Evolutionary conservation across 306 rosid species (phyloP).

Genomic region (Mimosa pudica): DNA sequence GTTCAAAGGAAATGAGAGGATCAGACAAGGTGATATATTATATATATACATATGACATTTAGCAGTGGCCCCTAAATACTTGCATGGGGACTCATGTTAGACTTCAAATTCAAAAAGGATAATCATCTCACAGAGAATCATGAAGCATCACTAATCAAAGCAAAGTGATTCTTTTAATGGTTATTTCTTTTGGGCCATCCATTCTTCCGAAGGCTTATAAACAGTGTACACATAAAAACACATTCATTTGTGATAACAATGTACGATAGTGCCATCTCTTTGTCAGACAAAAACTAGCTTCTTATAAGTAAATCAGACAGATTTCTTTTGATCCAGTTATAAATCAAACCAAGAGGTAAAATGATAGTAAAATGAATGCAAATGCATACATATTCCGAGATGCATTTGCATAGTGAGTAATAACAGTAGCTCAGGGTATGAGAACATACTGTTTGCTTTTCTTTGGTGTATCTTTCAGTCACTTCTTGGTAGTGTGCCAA

Average conservation of each 20-base stretch:
- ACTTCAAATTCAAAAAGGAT: not conserved
- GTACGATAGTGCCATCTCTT: not conserved
- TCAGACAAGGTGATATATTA: not conserved
- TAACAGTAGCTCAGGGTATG: slow-evolving; percentile 22
- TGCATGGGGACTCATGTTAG: not conserved
- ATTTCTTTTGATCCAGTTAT: not conserved
- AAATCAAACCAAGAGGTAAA: not conserved
- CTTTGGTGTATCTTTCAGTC: slow-evolving; percentile 86
- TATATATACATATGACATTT: not conserved
- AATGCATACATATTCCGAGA: slow-evolving; percentile 27
- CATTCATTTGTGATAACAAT: not conserved
- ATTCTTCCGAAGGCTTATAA: not conserved
- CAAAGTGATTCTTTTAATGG: not conserved
- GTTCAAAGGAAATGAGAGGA: not conserved
- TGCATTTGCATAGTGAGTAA: slow-evolving; percentile 24
- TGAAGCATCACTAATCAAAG: not conserved
- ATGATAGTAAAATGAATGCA: slow-evolving; percentile 22
- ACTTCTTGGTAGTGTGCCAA: slow-evolving; percentile 95
- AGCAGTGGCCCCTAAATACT: not conserved
- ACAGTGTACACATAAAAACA: not conserved
- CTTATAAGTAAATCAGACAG: not conserved
- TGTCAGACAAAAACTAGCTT: not conserved
- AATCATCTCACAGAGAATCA: not conserved
- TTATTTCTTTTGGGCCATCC: not conserved
- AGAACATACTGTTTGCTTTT: slow-evolving; percentile 80